phyloP scores from a whole-genome alignment of 2,329 filamentous ascomycete species.

The Zelopaecilomyces penicillatus region DNA sequence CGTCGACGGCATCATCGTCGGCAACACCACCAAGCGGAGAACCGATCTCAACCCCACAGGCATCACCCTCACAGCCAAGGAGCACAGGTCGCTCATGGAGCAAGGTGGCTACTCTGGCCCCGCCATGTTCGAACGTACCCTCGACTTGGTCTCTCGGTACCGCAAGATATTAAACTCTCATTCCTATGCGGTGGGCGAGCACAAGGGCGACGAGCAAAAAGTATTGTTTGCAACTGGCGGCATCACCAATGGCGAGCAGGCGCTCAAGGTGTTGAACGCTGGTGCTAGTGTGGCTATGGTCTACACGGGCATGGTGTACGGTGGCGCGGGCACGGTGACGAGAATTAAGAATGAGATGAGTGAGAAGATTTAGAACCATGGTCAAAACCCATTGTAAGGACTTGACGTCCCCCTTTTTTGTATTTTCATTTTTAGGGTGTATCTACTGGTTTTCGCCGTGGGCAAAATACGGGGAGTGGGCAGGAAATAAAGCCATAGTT shows the following conservation, averaged over 20 bases:
- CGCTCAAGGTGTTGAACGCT: slow-evolving; percentile 71
- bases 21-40: slow-evolving; percentile 88
- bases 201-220: slow-evolving; percentile 46
- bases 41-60: slow-evolving; percentile 61
- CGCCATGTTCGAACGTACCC: slow-evolving; percentile 73
- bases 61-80: slow-evolving; percentile 54
- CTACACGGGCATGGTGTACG: slow-evolving; percentile 69
- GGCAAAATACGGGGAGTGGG: too few species aligned
- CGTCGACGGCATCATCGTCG: slow-evolving; percentile 92
- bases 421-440: too few species aligned
- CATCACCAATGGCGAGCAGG: slow-evolving; percentile 82
- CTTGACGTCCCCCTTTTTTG: too few species aligned
- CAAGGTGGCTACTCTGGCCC: slow-evolving; percentile 88
- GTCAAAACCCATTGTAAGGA: too few species aligned
- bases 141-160: slow-evolving; percentile 73
- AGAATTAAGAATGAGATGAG: slow-evolving; percentile 57
- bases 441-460: too few species aligned
- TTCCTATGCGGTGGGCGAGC: slow-evolving; percentile 16
- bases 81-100: slow-evolving; percentile 62
- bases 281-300: slow-evolving; percentile 88
- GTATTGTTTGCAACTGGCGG: slow-evolving; percentile 91
- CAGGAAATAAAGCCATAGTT: too few species aligned
- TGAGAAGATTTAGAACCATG: slow-evolving; percentile 24
- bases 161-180: slow-evolving; percentile 55
- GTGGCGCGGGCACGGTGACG: slow-evolving; percentile 55